Conservation (phyloP, 2,329 filamentous ascomycete genomes). For the Hortaea werneckii region DNA sequence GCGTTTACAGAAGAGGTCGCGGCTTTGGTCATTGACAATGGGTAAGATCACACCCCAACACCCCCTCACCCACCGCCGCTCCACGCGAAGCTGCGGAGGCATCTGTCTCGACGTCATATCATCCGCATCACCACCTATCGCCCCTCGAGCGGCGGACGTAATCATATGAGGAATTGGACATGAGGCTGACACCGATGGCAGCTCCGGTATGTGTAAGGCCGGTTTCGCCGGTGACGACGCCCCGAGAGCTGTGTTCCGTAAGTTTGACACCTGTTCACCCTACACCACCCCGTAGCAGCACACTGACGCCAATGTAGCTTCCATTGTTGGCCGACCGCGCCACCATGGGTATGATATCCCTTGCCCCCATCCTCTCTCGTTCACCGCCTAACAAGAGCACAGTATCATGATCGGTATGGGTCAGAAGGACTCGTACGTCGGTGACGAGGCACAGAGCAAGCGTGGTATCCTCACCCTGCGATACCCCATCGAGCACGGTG, state of each 20-base stretch:
- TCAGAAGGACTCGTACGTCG: slow-evolving; percentile 99
- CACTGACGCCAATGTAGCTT: slow-evolving; percentile 51
- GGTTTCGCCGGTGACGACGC: slow-evolving; percentile 99
- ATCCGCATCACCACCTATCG: slow-evolving; percentile 4
- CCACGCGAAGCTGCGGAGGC: slow-evolving; percentile 11
- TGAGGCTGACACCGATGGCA: slow-evolving; percentile 34
- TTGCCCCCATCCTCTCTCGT: slow-evolving; percentile 18
- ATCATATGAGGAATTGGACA: not conserved
- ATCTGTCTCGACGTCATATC: slow-evolving; percentile 23
- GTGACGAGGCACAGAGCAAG: slow-evolving; percentile 99
- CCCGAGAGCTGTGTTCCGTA: slow-evolving; percentile 99
- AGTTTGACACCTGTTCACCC: slow-evolving; percentile 44
- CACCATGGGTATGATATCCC: slow-evolving; percentile 78
- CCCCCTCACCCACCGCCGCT: slow-evolving; percentile 28
- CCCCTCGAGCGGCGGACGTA: slow-evolving; percentile 4
- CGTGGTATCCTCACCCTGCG: slow-evolving; percentile 99
- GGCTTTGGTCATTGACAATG: slow-evolving; percentile 99
- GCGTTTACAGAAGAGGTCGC: slow-evolving; percentile 84
- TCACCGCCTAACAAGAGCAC: slow-evolving; percentile 30
- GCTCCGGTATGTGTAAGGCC: slow-evolving; percentile 99
- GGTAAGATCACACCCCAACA: slow-evolving; percentile 56
- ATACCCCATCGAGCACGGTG: slow-evolving; percentile 99
- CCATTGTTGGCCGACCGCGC: slow-evolving; percentile 98
- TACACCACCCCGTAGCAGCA: slow-evolving; percentile 8
- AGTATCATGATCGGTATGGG: slow-evolving; percentile 99